Conservation (phyloP, 805 yeast species). For the Candida sphagnicola region DNA sequence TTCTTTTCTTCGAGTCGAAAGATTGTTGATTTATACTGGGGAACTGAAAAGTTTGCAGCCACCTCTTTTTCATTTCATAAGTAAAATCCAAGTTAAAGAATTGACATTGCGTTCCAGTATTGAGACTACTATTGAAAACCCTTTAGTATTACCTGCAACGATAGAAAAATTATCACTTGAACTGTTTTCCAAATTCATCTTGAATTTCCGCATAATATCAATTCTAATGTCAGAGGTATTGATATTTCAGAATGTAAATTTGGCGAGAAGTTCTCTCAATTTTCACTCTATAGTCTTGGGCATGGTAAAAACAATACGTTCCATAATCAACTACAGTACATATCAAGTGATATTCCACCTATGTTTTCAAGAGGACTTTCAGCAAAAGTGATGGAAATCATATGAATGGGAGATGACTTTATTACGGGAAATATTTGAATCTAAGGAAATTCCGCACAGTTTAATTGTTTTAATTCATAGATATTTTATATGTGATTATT, state of each 20-base stretch:
- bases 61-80: no score
- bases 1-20: background rate
- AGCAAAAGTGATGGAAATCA: background rate
- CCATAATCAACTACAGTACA: background rate
- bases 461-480: background rate
- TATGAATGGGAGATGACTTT: background rate
- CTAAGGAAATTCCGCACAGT: background rate
- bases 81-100: background rate
- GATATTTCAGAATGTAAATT: no score
- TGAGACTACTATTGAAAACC: background rate
- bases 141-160: background rate
- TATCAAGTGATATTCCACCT: background rate
- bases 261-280: background rate
- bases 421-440: background rate
- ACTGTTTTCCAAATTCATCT: background rate
- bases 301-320: background rate
- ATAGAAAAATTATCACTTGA: background rate
- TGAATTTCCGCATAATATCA: background rate
- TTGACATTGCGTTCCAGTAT: background rate
- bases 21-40: background rate
- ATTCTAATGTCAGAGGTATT: background rate
- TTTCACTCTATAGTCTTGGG: background rate
- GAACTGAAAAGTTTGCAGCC: background rate
- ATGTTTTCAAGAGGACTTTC: background rate
- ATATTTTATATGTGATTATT: no score